These are phyloP conservation scores for Pisolithus marmoratus DNA, from an alignment of 768 basidiomycete genomes.

Conservation along the genomic window DNA sequence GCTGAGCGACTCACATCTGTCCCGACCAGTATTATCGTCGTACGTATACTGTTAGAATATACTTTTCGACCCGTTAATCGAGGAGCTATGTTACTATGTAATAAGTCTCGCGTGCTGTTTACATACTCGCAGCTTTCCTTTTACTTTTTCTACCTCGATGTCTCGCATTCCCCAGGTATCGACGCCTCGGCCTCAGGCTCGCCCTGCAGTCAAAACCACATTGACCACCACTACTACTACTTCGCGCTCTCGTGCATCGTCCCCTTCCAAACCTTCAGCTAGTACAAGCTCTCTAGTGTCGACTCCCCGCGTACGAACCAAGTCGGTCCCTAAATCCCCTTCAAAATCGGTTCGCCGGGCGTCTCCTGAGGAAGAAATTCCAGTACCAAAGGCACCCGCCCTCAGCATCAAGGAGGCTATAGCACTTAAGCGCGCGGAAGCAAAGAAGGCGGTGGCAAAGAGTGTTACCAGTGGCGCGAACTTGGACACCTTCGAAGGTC, in stretches of 20 bases:
- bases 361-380: conserved; percentile 16
- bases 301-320: conserved; percentile 31
- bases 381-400: conserved; percentile 27
- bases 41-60: no score
- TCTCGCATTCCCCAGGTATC: conserved; percentile 37
- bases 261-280: conserved; percentile 25
- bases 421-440: conserved; percentile 72
- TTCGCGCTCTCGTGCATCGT: conserved; percentile 28
- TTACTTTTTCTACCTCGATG: conserved; percentile 20
- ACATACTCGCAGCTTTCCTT: not conserved
- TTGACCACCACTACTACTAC: conserved; percentile 24
- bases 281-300: conserved; percentile 16
- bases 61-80: not conserved
- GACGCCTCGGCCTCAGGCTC: conserved; percentile 20
- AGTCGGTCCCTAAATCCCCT: conserved; percentile 32
- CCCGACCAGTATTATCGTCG: not conserved
- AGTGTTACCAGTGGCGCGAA: conserved; percentile 20
- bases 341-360: conserved; percentile 23
- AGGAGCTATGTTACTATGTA: not conserved
- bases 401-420: conserved; percentile 72
- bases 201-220: conserved; percentile 22
- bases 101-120: not conserved
- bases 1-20: not conserved
- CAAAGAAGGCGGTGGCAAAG: conserved; percentile 47
- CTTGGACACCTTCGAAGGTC: conserved; percentile 32